Evolutionary conservation across 768 basidiomycete species (phyloP), one percentile per base, ranked within the genome.

Genomic region (Cyclocybe aegerita): DNA sequence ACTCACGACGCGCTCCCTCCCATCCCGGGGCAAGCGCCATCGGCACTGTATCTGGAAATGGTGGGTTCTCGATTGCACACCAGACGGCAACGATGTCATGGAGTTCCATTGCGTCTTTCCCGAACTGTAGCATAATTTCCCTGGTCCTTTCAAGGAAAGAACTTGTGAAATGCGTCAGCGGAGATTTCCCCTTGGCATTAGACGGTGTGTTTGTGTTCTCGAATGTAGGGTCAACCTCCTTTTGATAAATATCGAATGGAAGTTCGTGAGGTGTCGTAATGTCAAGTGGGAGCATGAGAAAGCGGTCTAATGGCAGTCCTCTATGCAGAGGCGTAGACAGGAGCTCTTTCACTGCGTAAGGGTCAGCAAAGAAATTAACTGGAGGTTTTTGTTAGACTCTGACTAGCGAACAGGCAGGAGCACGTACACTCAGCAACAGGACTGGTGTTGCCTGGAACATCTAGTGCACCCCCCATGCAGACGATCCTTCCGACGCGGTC

Each of bases 391-490:
- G 39, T 53, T n/a, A 55, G 37, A 40, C 11, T 47, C 14, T 38
- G 32, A 39, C 7, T n/a, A 29, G 11, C 8, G 15, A 23, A 43
- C 49, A 47, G 17, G 17, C 42, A 4, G 29, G 16, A 34, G 49
- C 38, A 64, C 83, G 67, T 68, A 90, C 93, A 96, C 66, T 97
- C 94, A 50, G 93, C 88, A 3, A 81, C 76, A 7, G 92, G 82
- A 17, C 76, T 82, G 0, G 85, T 88, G 58, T 96, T 98, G 2
- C 94, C 94, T 0, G 94, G 92, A 31, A 92, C 89, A 56, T 95
- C 92, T 16, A 98, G 65, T 2, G 93, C 88, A 10, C 93, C 94
- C n/a, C 94, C 94, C 93, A 98, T 96, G 64, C 84, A 86, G 15
- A 94, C 70, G 7, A 98, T 71, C n/a, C 85, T 78, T 4, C 85